Percentiles rank a stretch among this genome's conserved stretches.
These are phyloP conservation scores for Myxozyma melibiosi DNA, from an alignment of 805 yeast species.

Conservation along the genomic window DNA sequence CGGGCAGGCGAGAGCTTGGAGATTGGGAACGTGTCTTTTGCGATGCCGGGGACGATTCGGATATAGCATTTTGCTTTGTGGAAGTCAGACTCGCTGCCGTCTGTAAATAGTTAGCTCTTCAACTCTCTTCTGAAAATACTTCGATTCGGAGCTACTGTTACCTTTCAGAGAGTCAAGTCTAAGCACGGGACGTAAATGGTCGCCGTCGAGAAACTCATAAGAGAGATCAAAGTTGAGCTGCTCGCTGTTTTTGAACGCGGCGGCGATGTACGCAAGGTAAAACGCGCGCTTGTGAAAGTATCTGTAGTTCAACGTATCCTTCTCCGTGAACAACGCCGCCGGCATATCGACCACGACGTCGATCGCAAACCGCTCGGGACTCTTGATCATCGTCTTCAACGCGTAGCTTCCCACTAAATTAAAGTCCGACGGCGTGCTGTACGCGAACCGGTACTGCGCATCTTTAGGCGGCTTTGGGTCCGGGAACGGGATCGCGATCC, in stretches of 20 bases:
- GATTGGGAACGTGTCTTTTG: constrained; percentile 67
- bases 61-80: constrained; percentile 70
- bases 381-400: constrained; percentile 73
- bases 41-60: constrained; percentile 72
- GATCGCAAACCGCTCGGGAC: constrained; percentile 64
- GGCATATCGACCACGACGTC: constrained; percentile 90
- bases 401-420: constrained; percentile 89
- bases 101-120: background rate
- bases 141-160: background rate
- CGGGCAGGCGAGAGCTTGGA: constrained; percentile 77
- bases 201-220: constrained; percentile 75
- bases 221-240: constrained; percentile 50
- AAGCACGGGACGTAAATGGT: constrained; percentile 73
- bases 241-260: constrained; percentile 55
- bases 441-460: constrained; percentile 71
- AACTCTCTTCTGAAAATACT: no score
- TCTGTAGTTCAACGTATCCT: constrained; percentile 88
- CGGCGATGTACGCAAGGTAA: constrained; percentile 77
- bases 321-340: constrained; percentile 64
- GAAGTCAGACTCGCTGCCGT: constrained; percentile 50
- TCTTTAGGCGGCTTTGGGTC: constrained; percentile 77
- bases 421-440: constrained; percentile 68
- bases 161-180: constrained; percentile 53
- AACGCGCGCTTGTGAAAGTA: constrained; percentile 88
- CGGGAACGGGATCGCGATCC: constrained; percentile 76